Percentiles rank a stretch among this genome's conserved stretches.
Conservation (phyloP, 805 yeast species). For the Wickerhamiella azyma region DNA sequence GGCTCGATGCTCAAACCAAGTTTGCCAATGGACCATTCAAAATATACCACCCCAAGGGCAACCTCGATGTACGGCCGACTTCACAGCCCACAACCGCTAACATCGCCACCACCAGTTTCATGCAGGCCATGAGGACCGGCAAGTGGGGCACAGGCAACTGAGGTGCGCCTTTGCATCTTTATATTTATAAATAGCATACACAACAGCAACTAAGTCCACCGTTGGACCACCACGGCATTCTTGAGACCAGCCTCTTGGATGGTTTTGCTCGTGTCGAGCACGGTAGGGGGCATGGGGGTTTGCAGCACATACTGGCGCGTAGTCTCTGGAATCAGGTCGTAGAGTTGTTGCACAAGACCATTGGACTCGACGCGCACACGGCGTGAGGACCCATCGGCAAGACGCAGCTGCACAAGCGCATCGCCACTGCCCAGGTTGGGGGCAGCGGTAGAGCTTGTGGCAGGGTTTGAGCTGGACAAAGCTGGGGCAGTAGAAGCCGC, state of each 20-base stretch:
- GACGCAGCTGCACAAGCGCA: conserved; percentile 63
- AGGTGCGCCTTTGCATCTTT: background rate
- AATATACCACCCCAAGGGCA: background rate
- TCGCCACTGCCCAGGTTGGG: conserved; percentile 35
- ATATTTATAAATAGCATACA: conserved; percentile 6
- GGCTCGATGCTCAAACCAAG: background rate
- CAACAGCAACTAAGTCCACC: conserved; percentile 10
- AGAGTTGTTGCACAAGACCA: conserved; percentile 53
- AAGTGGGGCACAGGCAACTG: conserved; percentile 4
- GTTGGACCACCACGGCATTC: conserved; percentile 71
- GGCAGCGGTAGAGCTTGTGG: conserved; percentile 6
- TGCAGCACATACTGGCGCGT: conserved; percentile 49
- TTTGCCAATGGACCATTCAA: background rate
- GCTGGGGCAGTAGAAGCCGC: conserved; percentile 7
- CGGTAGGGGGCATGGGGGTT: conserved; percentile 70
- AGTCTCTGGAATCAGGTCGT: conserved; percentile 44
- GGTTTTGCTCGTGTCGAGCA: conserved; percentile 43
- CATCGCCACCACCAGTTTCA: conserved; percentile 10
- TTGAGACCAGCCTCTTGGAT: conserved; percentile 63
- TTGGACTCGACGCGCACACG: conserved; percentile 49
- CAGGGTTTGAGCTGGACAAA: conserved; percentile 17
- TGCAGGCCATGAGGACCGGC: conserved; percentile 11
- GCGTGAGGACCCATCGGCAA: conserved; percentile 54
- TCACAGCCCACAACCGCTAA: conserved; percentile 1
- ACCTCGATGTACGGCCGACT: background rate